These are phyloP conservation scores for Lasiosphaeriaceae sp. DNA, from an alignment of 495 filamentous ascomycete species.

Conservation along the genomic window DNA sequence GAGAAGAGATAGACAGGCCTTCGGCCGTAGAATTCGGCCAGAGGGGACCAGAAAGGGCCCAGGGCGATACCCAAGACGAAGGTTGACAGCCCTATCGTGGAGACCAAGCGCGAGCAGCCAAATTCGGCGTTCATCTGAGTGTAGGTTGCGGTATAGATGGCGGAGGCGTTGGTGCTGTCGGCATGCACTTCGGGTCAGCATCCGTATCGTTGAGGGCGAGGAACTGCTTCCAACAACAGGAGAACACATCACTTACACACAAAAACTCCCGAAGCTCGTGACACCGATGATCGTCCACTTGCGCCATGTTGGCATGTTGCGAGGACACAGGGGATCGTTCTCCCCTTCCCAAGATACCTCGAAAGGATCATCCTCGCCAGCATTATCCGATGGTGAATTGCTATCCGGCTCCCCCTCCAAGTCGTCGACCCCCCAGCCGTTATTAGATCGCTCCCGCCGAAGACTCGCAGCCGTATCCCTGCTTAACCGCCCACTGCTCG, in stretches of 20 bases:
- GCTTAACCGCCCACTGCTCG: neutral
- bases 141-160: conserved; percentile 86
- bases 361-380: conserved; percentile 45
- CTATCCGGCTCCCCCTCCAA: conserved; percentile 24
- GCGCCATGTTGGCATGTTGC: conserved; percentile 58
- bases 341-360: conserved; percentile 70
- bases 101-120: conserved; percentile 60
- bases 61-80: conserved; percentile 74
- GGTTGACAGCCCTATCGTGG: conserved; percentile 73
- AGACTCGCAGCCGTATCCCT: conserved; percentile 5
- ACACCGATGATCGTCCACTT: conserved; percentile 81
- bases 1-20: conserved; percentile 78
- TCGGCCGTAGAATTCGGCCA: conserved; percentile 83
- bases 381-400: neutral
- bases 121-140: conserved; percentile 77
- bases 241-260: conserved; percentile 63
- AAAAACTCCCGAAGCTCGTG: conserved; percentile 66
- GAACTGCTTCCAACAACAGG: too few relatives aligned
- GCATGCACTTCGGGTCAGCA: conserved; percentile 4
- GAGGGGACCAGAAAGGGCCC: conserved; percentile 63
- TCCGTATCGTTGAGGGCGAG: neutral
- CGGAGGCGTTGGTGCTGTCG: conserved; percentile 75
- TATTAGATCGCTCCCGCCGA: conserved; percentile 51
- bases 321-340: conserved; percentile 67
- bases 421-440: conserved; percentile 57